Evolutionary conservation across 2,329 filamentous ascomycete species (phyloP).

Genomic region (Fusarium xyrophilum): DNA sequence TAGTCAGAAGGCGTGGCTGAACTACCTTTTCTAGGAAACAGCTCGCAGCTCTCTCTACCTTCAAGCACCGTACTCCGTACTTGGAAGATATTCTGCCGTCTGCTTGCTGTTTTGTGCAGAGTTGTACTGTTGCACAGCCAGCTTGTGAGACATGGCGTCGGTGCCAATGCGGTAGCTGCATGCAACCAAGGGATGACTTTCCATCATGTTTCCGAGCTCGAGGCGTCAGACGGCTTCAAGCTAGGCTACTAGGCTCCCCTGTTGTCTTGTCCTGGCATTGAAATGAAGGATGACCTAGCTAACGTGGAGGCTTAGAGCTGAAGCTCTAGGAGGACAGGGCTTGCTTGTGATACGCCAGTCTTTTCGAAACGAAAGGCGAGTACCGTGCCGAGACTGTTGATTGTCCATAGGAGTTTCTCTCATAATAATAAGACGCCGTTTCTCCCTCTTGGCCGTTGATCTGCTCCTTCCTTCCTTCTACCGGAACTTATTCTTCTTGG

Average conservation of each 20-base stretch:
- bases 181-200: neutral
- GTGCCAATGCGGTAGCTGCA: neutral
- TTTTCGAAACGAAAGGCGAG: constrained; percentile 15
- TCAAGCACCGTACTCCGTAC: neutral
- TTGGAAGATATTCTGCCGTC: neutral
- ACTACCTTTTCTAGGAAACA: neutral
- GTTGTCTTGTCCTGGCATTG: constrained; percentile 8
- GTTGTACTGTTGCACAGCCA: constrained; percentile 34
- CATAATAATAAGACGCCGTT: constrained; percentile 15
- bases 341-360: constrained; percentile 10
- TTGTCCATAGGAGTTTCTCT: constrained; percentile 13
- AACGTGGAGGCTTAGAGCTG: constrained; percentile 23
- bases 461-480: neutral
- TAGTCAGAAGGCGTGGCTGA: constrained; percentile 21
- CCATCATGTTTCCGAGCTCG: neutral
- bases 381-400: constrained; percentile 14
- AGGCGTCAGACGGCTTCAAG: constrained; percentile 24
- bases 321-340: constrained; percentile 2
- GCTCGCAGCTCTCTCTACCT: neutral
- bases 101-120: neutral
- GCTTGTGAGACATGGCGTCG: constrained; percentile 6
- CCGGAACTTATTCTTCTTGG: neutral
- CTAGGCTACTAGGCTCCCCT: constrained; percentile 34
- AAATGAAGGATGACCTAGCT: constrained; percentile 36
- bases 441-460: neutral